phyloP scores from a whole-genome alignment of 2,329 filamentous ascomycete species.

The Xylaria sp. region DNA sequence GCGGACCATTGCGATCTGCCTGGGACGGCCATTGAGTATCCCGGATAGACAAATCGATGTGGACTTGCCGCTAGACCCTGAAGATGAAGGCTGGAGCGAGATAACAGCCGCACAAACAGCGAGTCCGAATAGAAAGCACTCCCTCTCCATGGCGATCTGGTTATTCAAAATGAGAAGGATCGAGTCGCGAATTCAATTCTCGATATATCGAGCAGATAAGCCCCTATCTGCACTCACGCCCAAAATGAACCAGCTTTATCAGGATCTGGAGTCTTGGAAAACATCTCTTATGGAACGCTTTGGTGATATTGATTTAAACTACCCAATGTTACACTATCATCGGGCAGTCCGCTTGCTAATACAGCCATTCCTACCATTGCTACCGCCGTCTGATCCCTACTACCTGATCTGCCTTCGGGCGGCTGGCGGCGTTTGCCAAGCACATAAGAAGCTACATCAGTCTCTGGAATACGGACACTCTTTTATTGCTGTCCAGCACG shows the following conservation, averaged over 20 bases:
- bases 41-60: constrained; percentile 63
- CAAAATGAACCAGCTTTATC: constrained; percentile 59
- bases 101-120: constrained; percentile 8
- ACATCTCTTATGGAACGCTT: constrained; percentile 51
- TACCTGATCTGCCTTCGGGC: constrained; percentile 56
- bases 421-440: constrained; percentile 56
- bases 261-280: constrained; percentile 60
- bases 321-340: constrained; percentile 62
- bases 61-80: constrained; percentile 55
- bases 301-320: constrained; percentile 56
- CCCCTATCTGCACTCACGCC: constrained; percentile 56
- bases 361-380: constrained; percentile 61
- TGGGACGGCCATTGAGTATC: constrained; percentile 62
- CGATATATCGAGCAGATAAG: constrained; percentile 62
- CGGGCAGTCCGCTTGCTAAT: constrained; percentile 61
- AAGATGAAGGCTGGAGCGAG: constrained; percentile 34
- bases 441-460: constrained; percentile 56
- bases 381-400: constrained; percentile 58
- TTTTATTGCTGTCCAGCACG: constrained; percentile 57
- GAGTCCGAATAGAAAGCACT: constrained; percentile 25
- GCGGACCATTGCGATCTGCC: constrained; percentile 60
- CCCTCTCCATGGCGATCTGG: constrained; percentile 56
- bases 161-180: constrained; percentile 59
- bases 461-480: constrained; percentile 55
- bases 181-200: constrained; percentile 62